Conservation (phyloP, 257 asterid species). For the Datura wrightii region DNA sequence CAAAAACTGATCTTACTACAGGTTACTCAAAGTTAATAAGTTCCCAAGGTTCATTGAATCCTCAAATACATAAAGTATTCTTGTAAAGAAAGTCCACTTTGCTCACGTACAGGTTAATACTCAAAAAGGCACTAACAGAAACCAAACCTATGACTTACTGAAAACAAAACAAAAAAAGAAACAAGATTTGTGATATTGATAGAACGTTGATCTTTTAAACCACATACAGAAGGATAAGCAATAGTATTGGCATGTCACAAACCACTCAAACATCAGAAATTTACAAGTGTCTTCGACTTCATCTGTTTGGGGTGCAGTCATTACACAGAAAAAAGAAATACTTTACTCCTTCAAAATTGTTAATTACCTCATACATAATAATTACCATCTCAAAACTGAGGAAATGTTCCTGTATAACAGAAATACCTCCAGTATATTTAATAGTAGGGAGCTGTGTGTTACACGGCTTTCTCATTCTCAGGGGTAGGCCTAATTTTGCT, state of each 20-base stretch:
- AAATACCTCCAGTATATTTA: background rate
- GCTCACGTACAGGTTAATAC: background rate
- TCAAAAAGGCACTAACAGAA: background rate
- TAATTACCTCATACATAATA: background rate
- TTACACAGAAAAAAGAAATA: background rate
- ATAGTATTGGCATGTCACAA: background rate
- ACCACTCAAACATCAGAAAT: conserved; percentile 26
- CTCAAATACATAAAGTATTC: background rate
- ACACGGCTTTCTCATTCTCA: too few species aligned
- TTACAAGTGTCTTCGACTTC: background rate
- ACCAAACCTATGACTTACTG: conserved; percentile 12
- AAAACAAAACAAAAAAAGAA: background rate
- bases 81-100: background rate
- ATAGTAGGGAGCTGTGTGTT: too few species aligned
- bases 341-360: background rate
- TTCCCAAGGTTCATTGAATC: conserved; percentile 4
- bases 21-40: conserved; percentile 15
- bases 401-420: background rate
- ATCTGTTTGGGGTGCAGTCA: background rate
- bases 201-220: background rate
- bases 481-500: too few species aligned
- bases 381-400: background rate
- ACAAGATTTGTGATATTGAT: conserved; percentile 13
- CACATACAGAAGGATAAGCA: background rate
- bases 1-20: background rate